A percentile compares a stretch with the other conserved stretches of the same genome.
Conservation (phyloP, 2,329 filamentous ascomycete genomes). For the Achaetomium macrosporum region DNA sequence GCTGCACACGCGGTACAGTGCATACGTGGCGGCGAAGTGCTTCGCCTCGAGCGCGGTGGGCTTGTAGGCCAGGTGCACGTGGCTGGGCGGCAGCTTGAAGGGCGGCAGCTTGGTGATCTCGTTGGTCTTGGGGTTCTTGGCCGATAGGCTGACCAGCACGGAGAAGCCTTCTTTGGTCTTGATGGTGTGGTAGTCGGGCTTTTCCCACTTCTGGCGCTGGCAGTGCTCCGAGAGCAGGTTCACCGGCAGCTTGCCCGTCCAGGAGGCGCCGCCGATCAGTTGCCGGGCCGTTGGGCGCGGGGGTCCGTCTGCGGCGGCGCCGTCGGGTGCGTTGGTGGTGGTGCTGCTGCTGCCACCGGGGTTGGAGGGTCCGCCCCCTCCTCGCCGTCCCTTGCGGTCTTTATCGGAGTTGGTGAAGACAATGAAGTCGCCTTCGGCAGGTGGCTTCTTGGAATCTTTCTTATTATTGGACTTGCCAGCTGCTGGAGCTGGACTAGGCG, state of each 20-base stretch:
- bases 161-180: constrained; percentile 70
- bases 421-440: constrained; percentile 47
- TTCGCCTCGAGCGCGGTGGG: constrained; percentile 82
- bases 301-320: constrained; percentile 30
- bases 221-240: constrained; percentile 92
- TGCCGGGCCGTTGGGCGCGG: constrained; percentile 65
- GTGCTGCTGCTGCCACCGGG: constrained; percentile 12
- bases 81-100: constrained; percentile 70
- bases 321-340: neutral
- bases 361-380: constrained; percentile 18
- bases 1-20: constrained; percentile 83
- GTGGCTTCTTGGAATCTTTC: constrained; percentile 30
- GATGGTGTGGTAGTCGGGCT: constrained; percentile 80
- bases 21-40: constrained; percentile 89
- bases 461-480: constrained; percentile 31
- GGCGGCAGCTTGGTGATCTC: constrained; percentile 70
- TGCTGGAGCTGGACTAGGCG: constrained; percentile 28
- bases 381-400: constrained; percentile 42
- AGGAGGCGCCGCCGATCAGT: constrained; percentile 87
- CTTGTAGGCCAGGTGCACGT: constrained; percentile 69
- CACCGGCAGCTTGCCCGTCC: constrained; percentile 94
- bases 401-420: constrained; percentile 55
- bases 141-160: constrained; percentile 73
- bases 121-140: constrained; percentile 74
- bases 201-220: constrained; percentile 93